Evolutionary conservation across 202 grass and related monocot genomes (phyloP).

Genomic region (Setaria italica): DNA sequence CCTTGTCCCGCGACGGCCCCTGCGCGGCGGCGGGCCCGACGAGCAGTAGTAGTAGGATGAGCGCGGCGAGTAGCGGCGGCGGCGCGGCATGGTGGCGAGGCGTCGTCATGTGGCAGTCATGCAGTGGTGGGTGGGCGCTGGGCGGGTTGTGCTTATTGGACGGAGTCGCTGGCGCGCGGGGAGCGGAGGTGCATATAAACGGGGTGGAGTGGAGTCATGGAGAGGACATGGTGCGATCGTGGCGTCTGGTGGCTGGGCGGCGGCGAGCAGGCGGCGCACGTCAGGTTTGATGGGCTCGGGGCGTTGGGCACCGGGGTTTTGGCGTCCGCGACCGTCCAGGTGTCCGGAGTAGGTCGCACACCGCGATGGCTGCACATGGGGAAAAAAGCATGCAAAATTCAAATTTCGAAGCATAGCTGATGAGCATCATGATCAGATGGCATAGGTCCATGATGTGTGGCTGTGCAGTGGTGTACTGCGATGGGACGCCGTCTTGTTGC

Average conservation of each 20-base stretch:
- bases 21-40: conserved; percentile 26
- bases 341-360: background rate
- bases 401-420: background rate
- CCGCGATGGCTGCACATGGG: background rate
- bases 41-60: conserved; percentile 14
- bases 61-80: conserved; percentile 17
- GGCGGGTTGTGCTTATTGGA: conserved; percentile 6
- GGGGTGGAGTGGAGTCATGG: background rate
- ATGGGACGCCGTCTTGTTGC: background rate
- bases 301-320: background rate
- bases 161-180: conserved; percentile 6
- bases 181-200: conserved; percentile 25
- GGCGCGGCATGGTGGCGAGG: conserved; percentile 20
- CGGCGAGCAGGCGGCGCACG: background rate
- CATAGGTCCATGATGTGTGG: too few species aligned
- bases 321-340: conserved; percentile 19
- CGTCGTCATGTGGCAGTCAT: conserved; percentile 19
- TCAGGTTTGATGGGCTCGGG: conserved; percentile 37
- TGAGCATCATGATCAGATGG: background rate
- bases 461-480: background rate
- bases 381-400: background rate
- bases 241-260: background rate
- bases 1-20: conserved; percentile 2
- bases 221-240: conserved; percentile 13
- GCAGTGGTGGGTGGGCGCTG: background rate